Evolutionary conservation across 2,329 filamentous ascomycete species (phyloP), one percentile per base, ranked within the genome.

Genomic region (Chaetomium strumarium): DNA sequence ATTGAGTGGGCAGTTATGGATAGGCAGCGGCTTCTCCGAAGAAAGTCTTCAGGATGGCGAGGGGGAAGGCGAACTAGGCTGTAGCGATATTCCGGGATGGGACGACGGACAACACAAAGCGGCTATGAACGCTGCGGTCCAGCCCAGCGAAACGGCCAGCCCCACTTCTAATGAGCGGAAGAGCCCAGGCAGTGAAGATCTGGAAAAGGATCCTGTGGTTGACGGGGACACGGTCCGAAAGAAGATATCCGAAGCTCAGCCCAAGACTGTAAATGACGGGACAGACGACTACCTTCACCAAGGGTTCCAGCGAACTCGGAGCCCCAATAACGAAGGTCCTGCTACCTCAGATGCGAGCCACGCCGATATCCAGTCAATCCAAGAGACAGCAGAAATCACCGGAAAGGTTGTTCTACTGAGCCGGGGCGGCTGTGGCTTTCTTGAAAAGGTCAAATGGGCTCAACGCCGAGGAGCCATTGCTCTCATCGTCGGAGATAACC

Each of bases 401-500:
- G 93, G 93, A 60, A 97, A 96, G 70, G 83, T 99, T 44, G 93
- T 95, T 2, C 75, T 99, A 48, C 76, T 99, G 52, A 95, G 89
- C 68, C 84, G 93, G 51, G 93, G 93, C 53, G 93, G 92, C 8
- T 99, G 93, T 68, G 93, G 93, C 5, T 99, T 99, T 67, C 71
- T 96, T 55, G 92, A 97, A 66, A 99, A 99, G 70, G 90, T 93
- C 58, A 92, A 95, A 73, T 99, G 93, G 93, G 90, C 88, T 12
- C 93, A 99, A 68, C 81, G 90, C 56, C 82, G 93, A 64, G 93
- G 93, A 20, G 93, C 87, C 17, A 79, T 90, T 55, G 93, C 89
- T 34, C 75, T 99, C 55, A 95, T 99, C 59, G 91, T 99, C 3
- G 93, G 93, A 24, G 93, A 99, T 68, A 88, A 96, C 67, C 86